Evolutionary conservation across 1,139 yeast species (phyloP), one percentile per base, ranked within the genome.

Genomic region (Candida anutae): DNA sequence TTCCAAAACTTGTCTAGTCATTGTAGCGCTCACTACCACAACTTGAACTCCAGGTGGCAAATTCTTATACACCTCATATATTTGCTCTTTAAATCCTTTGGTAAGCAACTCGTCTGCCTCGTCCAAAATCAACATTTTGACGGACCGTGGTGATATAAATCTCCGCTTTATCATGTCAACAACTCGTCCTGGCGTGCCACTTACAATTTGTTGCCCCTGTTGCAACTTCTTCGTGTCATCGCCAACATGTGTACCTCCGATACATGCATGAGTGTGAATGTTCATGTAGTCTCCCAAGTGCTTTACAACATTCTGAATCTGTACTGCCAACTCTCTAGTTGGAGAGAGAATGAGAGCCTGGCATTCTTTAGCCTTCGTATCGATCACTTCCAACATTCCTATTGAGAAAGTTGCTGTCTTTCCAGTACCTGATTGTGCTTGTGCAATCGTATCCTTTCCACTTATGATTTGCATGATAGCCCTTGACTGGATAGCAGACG

Each of bases 361-460:
- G 25, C 78, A 68, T 30, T 80, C 87, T 42, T 73, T 69, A 31
- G 73, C 62, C 36, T 67, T 71, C 16, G 81, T 53, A 39, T 87
- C 94, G 13, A 85, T 65, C 13, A 70, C 85, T 51, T 88, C 87
- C 31, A 90, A 62, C 79, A 84, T 80, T 8, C 95, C 95, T 32
- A 90, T 85, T 11, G 95, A 72, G 52, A 90, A 90, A 0, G 98
- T 90, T 13, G 97, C 98, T 0, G 98, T 90, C 54, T 90, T 90
- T 48, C 98, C 98, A 1, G 98, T 90, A 37, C 98, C 98, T 4
- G 95, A 84, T 53, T 90, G 98, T 8, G 97, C 96, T 56, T 90
- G 98, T 14, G 97, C 97, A 35, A 90, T 84, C 3, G 90, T 83
- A 52, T 90, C 98, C 44, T 79, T 72, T 4, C 96, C 97, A 29